phyloP scores from a whole-genome alignment of 306 rosid species.

The Fragaria vesca region DNA sequence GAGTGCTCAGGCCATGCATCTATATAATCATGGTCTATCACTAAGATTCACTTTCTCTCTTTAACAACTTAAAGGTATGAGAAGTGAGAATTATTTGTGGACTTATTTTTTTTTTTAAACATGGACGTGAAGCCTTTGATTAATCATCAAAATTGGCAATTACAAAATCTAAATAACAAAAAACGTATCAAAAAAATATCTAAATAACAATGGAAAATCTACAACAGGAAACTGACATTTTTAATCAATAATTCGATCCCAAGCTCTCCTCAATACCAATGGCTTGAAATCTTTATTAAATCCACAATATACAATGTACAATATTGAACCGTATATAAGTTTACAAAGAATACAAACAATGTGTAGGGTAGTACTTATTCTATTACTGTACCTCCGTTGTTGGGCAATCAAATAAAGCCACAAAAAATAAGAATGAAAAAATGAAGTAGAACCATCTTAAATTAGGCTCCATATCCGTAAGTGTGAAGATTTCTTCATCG shows the following conservation, averaged over 20 bases:
- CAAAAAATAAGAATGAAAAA: not conserved
- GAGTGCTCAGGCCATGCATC: too few relatives aligned
- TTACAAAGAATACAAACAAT: not conserved
- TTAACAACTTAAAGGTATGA: too few relatives aligned
- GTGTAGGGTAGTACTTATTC: not conserved
- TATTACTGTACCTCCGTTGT: not conserved
- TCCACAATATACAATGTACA: not conserved
- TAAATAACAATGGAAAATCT: too few relatives aligned
- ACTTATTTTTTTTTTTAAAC: too few relatives aligned
- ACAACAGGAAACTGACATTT: too few relatives aligned
- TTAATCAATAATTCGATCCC: not conserved
- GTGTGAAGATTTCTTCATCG: not conserved
- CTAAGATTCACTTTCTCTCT: too few relatives aligned
- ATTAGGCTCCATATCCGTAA: not conserved
- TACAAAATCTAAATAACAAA: too few relatives aligned
- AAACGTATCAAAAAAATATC: too few relatives aligned
- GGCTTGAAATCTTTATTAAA: not conserved
- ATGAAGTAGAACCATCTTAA: not conserved
- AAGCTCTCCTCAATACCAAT: not conserved
- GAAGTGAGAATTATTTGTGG: too few relatives aligned
- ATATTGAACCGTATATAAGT: not conserved
- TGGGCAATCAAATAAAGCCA: not conserved
- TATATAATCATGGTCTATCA: too few relatives aligned
- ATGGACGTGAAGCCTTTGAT: too few relatives aligned
- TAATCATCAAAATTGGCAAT: too few relatives aligned